These are phyloP conservation scores for Albugo laibachii DNA, from an alignment of 352 stramenopile species.

Conservation along the genomic window DNA sequence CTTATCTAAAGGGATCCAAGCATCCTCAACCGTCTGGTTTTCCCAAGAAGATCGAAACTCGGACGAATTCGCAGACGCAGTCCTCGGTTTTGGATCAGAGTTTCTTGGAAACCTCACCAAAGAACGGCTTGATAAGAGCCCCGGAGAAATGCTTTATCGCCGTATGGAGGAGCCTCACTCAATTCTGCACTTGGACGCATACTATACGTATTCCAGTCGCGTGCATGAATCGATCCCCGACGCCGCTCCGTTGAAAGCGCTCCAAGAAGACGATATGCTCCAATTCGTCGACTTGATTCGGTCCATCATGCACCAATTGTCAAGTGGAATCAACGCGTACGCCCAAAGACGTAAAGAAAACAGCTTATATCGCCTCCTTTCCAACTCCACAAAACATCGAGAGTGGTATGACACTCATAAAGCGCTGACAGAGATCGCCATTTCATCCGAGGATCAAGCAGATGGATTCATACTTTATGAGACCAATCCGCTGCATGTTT, in stretches of 20 bases:
- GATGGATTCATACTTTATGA: conserved; percentile 23
- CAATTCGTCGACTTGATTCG: conserved; percentile 11
- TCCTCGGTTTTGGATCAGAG: conserved; percentile 12
- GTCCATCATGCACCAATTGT: conserved; percentile 11
- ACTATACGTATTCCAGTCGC: conserved; percentile 10
- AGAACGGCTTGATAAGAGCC: too few relatives aligned
- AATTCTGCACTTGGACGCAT: conserved; percentile 16
- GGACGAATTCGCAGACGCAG: conserved; percentile 32
- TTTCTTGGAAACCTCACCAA: too few relatives aligned
- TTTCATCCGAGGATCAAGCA: conserved; percentile 20
- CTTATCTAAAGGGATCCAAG: conserved; percentile 20
- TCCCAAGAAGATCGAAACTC: conserved; percentile 21
- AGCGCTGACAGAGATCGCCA: too few relatives aligned
- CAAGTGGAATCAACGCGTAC: conserved; percentile 13
- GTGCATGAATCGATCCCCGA: too few relatives aligned
- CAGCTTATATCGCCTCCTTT: conserved; percentile 15
- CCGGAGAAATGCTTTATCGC: background rate
- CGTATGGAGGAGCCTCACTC: conserved; percentile 17
- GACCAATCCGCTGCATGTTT: conserved; percentile 33
- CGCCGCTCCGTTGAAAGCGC: conserved; percentile 6
- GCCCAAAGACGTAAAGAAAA: conserved; percentile 13
- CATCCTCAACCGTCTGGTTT: conserved; percentile 41
- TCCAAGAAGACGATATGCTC: conserved; percentile 16
- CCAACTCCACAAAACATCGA: conserved; percentile 13
- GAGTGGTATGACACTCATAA: conserved; percentile 22